phyloP scores from a whole-genome alignment of 140 eudicot genomes.

The Anethum foeniculum region DNA sequence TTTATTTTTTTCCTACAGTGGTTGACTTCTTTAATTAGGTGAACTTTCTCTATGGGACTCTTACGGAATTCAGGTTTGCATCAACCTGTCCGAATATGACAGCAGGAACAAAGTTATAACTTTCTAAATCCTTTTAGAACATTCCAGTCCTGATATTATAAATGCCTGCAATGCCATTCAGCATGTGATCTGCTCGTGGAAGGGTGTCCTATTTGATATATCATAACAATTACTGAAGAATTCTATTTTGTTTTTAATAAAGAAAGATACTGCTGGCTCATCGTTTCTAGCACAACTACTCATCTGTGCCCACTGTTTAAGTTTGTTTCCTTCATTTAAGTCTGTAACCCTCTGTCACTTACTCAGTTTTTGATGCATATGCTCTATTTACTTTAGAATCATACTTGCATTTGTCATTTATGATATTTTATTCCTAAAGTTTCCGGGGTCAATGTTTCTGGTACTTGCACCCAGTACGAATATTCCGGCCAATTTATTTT shows the following conservation, averaged over 20 bases:
- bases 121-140: conserved; percentile 13
- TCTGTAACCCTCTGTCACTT: neutral
- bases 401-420: neutral
- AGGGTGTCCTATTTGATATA: neutral
- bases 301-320: neutral
- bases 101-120: conserved; percentile 57
- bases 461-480: too few species aligned
- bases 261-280: neutral
- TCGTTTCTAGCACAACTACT: neutral
- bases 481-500: too few species aligned
- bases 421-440: neutral
- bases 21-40: conserved; percentile 66
- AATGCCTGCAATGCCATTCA: neutral
- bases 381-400: neutral
- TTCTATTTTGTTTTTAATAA: neutral
- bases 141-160: neutral
- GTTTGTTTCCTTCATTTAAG: neutral
- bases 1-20: conserved; percentile 27
- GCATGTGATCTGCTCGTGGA: neutral
- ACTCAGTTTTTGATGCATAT: neutral
- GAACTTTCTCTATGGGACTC: conserved; percentile 49
- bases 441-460: neutral
- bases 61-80: conserved; percentile 51
- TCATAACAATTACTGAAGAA: neutral
- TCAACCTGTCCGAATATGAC: conserved; percentile 55